phyloP scores from a whole-genome alignment of 2,329 filamentous ascomycete genomes.

The Xylaria sp. region DNA sequence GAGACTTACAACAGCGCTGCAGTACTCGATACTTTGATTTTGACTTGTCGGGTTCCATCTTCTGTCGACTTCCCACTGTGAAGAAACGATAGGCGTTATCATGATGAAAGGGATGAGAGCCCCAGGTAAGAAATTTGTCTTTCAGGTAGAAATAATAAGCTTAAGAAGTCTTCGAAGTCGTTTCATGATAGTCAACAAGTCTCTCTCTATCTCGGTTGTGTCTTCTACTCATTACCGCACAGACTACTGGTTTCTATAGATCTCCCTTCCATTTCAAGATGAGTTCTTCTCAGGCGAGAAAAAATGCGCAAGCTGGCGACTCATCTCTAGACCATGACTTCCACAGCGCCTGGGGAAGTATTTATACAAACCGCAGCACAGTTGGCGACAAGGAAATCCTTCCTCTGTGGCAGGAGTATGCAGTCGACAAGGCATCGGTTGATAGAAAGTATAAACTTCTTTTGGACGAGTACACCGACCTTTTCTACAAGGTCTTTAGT shows the following conservation, averaged over 20 bases:
- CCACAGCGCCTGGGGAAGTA: conserved; percentile 43
- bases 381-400: conserved; percentile 36
- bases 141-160: conserved; percentile 7
- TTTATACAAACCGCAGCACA: conserved; percentile 42
- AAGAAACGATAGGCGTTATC: neutral
- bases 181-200: neutral
- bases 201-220: neutral
- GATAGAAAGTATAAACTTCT: conserved; percentile 42
- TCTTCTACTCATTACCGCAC: neutral
- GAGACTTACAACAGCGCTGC: neutral
- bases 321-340: conserved; percentile 42
- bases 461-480: conserved; percentile 39
- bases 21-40: neutral
- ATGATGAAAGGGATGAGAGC: no score
- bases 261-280: neutral
- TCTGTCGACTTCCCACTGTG: conserved; percentile 11
- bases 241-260: neutral
- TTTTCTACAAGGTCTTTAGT: conserved; percentile 41
- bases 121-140: neutral
- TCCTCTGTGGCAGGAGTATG: conserved; percentile 43
- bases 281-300: neutral
- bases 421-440: conserved; percentile 39
- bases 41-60: neutral
- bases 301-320: conserved; percentile 1
- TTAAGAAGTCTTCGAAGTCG: neutral